Evolutionary conservation across 108 stramenopile species (phyloP).

Genomic region (Schizochytrium sp.): DNA sequence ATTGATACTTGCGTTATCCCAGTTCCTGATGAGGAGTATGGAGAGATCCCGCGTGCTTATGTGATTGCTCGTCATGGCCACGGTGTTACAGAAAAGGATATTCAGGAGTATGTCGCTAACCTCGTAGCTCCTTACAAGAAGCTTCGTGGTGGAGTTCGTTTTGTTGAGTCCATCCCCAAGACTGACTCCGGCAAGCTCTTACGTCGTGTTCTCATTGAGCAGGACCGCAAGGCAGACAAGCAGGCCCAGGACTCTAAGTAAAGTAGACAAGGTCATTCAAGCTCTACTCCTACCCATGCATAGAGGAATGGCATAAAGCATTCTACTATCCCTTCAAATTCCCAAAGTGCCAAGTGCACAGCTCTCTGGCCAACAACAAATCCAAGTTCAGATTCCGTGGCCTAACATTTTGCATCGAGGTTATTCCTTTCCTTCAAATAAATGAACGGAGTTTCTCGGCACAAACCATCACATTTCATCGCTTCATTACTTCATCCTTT

Average conservation of each 20-base stretch:
- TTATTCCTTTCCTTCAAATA: too few species aligned
- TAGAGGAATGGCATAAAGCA: too few species aligned
- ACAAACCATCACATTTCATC: too few species aligned
- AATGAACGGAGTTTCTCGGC: too few species aligned
- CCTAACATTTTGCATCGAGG: too few species aligned
- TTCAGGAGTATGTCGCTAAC: slow-evolving; percentile 85
- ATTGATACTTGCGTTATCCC: slow-evolving; percentile 89
- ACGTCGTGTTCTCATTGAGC: slow-evolving; percentile 81
- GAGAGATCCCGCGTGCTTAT: slow-evolving; percentile 90
- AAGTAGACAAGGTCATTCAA: too few species aligned
- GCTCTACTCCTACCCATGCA: too few species aligned
- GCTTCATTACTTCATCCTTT: too few species aligned
- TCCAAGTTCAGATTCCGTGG: too few species aligned
- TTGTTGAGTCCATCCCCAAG: slow-evolving; percentile 87
- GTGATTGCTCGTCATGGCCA: slow-evolving; percentile 78
- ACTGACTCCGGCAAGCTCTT: slow-evolving; percentile 90
- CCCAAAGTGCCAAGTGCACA: too few species aligned
- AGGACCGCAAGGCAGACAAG: neutral
- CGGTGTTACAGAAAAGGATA: slow-evolving; percentile 74
- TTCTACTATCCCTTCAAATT: too few species aligned
- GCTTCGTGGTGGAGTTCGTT: slow-evolving; percentile 84
- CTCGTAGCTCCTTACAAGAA: slow-evolving; percentile 87
- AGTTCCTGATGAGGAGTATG: slow-evolving; percentile 81
- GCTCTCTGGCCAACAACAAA: too few species aligned
- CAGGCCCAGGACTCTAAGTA: neutral